Evolutionary conservation across 768 basidiomycete genomes (phyloP), one percentile per base, ranked within the genome.

Genomic region (Xerocomus brunneocitrinus): DNA sequence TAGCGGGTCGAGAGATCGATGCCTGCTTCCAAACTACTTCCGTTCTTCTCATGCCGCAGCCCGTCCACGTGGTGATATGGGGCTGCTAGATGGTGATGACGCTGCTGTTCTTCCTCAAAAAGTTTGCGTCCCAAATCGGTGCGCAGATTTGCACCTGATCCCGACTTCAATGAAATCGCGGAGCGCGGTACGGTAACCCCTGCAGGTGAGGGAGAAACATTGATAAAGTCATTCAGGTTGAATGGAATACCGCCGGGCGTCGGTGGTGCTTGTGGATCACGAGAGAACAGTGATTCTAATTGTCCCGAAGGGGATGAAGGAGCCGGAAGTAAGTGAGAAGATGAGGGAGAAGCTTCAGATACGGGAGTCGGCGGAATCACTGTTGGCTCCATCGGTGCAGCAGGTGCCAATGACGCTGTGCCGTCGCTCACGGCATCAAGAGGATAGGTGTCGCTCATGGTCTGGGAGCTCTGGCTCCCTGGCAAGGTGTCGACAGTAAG

Each of bases 151-250:
- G 76, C 79, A 56, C 76, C 76, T 44, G 74, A 65, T 40, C 66
- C 64, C 24, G 67, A 62, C 59, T 61, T 61, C 61, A 63, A 61
- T 59, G 49, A 65, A 25, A 71, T 62, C n/a, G 70, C 57, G 44
- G 67, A 64, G 31, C 62, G 72, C 9, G 62, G 62, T 43, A 68
- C 62, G 2, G 65, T 52, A 13, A 68, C 71, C 14, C 76, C 67
- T 12, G 76, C 73, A 5, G 84, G 82, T 3, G 84, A 83, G 13
- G 85, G 85, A 25, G 86, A 87, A 35, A 83, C 83, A 59, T 89
- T 82, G 63, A 88, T 81, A 64, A 82, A 89, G 53, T 89, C 87
- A 58, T 78, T 79, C 54, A 87, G 73, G 65, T 87, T 84, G 69
- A 89, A 87, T 68, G 60, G 69, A 59, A 58, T 68, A 36, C 58